Base-by-base conservation (phyloP, 1,284 basidiomycete genomes). In the Golubevia sp. region DNA sequence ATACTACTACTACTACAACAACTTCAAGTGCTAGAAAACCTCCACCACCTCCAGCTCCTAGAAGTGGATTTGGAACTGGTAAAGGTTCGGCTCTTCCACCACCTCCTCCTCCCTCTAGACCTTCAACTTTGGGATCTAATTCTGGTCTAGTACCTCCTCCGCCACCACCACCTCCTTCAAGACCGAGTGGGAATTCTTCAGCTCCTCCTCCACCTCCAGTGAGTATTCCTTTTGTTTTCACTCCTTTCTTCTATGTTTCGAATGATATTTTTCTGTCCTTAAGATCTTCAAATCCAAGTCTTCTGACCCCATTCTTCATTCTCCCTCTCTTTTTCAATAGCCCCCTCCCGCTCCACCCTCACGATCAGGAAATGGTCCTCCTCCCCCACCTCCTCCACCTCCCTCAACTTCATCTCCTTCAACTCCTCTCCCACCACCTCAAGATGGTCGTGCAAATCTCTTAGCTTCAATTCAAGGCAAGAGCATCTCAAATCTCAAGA, bases 401-500 rank as follows among this genome's bases (percentile, higher is more conserved):
- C 48, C 48, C 48, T 23, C 48, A n/a, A n/a, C n/a, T n/a, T 38
- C 58, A 8, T 55, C 65, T 56, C 55, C 61, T 7, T 61, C 62
- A 48, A 61, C 65, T 53, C 56, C 60, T n/a, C 50, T 48, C 24
- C 56, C 13, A 15, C 21, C 61, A 21, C 34, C 56, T 5, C 15
- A 25, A 53, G 61, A 62, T 27, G 88, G 85, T 30, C 56, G 66
- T 3, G 85, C 83, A 18, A 90, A 90, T 24, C 85, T 91, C 2
- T 84, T 91, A 49, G 88, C 88, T 0, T 88, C 88, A 20, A 91
- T 91, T 68, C 89, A 90, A 77, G 90, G 90, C 52, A 88, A 87
- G 59, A 88, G 90, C 15, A 81, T 97, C 0, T 88, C 91, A 77
- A 87, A 89, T 4, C 87, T 97, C 58, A 88, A 89, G 71, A 94